phyloP scores from a whole-genome alignment of 2,329 filamentous ascomycete genomes.

The Penicillium fuscoglaucum region DNA sequence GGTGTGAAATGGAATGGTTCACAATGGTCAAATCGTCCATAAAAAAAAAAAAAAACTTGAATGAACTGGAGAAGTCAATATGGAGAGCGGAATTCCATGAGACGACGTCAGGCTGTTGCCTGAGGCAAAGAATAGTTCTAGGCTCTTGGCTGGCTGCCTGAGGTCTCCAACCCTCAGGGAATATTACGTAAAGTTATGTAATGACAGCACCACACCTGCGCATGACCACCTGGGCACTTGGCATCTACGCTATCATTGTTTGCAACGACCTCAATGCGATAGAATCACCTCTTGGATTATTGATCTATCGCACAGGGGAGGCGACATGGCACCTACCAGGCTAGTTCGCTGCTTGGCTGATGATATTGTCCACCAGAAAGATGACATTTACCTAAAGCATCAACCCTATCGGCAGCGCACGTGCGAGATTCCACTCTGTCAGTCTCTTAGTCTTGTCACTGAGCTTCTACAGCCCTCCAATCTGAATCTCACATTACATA shows the following conservation, averaged over 20 bases:
- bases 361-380: background rate
- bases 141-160: background rate
- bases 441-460: too few species aligned
- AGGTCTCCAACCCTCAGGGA: background rate
- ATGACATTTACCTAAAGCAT: constrained; percentile 18
- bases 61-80: background rate
- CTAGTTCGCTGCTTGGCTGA: background rate
- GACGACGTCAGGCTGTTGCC: constrained; percentile 20
- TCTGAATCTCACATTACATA: too few species aligned
- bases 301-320: constrained; percentile 30
- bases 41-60: background rate
- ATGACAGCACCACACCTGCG: background rate
- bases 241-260: too few species aligned
- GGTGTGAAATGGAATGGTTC: background rate
- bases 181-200: background rate
- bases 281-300: constrained; percentile 39
- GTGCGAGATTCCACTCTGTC: constrained; percentile 8
- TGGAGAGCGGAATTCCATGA: constrained; percentile 10
- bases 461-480: too few species aligned
- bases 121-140: constrained; percentile 2
- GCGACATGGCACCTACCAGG: constrained; percentile 13
- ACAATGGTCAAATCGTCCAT: background rate
- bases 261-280: background rate
- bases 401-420: constrained; percentile 23
- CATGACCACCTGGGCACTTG: background rate